phyloP scores from a whole-genome alignment of 2,329 filamentous ascomycete genomes.

The Aspergillus uvarum region DNA sequence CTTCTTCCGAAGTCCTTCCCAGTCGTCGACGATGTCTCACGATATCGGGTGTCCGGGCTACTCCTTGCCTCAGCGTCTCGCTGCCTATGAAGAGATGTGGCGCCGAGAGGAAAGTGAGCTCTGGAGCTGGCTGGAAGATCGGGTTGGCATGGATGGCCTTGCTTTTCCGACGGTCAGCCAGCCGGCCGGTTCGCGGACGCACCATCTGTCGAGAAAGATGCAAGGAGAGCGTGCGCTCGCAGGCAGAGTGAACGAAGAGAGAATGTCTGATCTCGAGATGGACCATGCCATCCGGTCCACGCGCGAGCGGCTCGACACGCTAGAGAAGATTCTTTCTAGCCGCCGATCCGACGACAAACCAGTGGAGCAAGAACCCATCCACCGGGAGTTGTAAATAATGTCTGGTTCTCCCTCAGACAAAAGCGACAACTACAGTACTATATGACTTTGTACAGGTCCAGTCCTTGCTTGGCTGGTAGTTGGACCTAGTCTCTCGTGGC shows the following conservation, averaged over 20 bases:
- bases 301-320: conserved; percentile 74
- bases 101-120: conserved; percentile 79
- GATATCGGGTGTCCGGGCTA: conserved; percentile 42
- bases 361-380: conserved; percentile 19
- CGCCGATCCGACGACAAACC: conserved; percentile 43
- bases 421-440: not conserved
- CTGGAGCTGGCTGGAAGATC: conserved; percentile 91
- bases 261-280: conserved; percentile 71
- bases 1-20: conserved; percentile 61
- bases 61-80: conserved; percentile 63
- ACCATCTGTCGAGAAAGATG: conserved; percentile 37
- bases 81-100: conserved; percentile 94
- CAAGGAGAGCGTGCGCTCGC: conserved; percentile 51
- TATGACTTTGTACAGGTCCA: not conserved
- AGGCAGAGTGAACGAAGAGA: conserved; percentile 60
- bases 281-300: conserved; percentile 80
- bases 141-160: conserved; percentile 68
- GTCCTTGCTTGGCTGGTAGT: not conserved
- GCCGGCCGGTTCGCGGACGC: conserved; percentile 40
- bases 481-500: not conserved
- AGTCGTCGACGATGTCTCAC: conserved; percentile 35
- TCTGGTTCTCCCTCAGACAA: not conserved
- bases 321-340: conserved; percentile 71
- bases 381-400: conserved; percentile 26
- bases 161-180: conserved; percentile 36